These are phyloP conservation scores for Phytophthora vignae DNA, from an alignment of 352 stramenopile genomes.

Conservation along the genomic window DNA sequence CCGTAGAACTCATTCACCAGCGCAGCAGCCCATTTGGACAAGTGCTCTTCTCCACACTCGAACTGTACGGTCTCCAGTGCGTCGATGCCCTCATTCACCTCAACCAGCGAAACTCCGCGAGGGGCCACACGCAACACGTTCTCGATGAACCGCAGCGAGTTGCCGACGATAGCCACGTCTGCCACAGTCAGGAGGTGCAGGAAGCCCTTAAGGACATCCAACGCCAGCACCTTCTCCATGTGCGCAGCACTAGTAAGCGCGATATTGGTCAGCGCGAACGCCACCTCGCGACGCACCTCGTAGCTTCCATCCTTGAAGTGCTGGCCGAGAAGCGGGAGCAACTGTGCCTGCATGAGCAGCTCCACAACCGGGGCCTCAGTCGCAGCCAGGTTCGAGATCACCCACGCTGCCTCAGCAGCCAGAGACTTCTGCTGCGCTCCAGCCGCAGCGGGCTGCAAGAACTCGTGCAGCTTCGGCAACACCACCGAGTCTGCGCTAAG, in stretches of 20 bases:
- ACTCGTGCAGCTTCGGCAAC: conserved; percentile 62
- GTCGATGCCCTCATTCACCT: conserved; percentile 76
- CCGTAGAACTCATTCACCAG: conserved; percentile 89
- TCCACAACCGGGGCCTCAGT: conserved; percentile 63
- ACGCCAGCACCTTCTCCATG: conserved; percentile 58
- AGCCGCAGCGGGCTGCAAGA: conserved; percentile 46
- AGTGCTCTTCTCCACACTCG: conserved; percentile 62
- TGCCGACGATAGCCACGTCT: conserved; percentile 78
- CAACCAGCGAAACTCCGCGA: conserved; percentile 64
- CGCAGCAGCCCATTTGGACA: conserved; percentile 68
- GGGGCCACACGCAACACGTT: conserved; percentile 73
- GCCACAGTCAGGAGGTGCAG: conserved; percentile 62
- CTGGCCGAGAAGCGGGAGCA: conserved; percentile 63
- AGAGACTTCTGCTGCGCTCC: conserved; percentile 42
- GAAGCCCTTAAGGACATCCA: conserved; percentile 68
- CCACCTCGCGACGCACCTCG: conserved; percentile 76
- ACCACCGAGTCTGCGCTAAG: conserved; percentile 59
- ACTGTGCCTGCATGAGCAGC: conserved; percentile 54
- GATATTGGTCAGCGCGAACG: conserved; percentile 79
- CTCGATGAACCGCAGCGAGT: conserved; percentile 81
- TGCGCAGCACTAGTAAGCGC: conserved; percentile 64
- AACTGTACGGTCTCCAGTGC: conserved; percentile 84
- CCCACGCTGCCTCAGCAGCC: conserved; percentile 74
- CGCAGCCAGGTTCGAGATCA: conserved; percentile 80
- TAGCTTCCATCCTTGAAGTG: conserved; percentile 72